phyloP scores from a whole-genome alignment of 148 eudicot species.

The Chenopodium quinoa region DNA sequence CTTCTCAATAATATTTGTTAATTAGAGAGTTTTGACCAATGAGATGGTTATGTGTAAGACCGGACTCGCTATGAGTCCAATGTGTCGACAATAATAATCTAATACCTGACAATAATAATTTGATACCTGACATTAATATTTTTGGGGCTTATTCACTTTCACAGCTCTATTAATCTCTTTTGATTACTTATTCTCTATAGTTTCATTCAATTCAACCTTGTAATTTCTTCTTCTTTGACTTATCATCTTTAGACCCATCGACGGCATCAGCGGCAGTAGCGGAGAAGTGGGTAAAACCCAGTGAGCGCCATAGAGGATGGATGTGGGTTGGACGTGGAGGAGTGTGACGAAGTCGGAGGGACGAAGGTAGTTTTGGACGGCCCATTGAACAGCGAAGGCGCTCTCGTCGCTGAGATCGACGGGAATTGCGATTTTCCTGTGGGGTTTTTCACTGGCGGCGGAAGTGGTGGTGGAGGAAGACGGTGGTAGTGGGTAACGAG shows the following conservation, averaged over 20 bases:
- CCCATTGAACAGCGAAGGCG: conserved; percentile 68
- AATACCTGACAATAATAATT: too few relatives aligned
- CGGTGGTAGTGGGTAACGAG: conserved; percentile 19
- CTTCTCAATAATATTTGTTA: too few relatives aligned
- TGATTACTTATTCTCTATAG: too few relatives aligned
- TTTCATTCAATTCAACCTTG: too few relatives aligned
- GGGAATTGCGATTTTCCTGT: conserved; percentile 55
- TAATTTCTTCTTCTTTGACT: conserved; percentile 28
- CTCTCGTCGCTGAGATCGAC: conserved; percentile 74
- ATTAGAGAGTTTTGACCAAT: too few relatives aligned
- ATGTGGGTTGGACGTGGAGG: conserved; percentile 69
- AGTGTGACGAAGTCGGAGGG: conserved; percentile 61
- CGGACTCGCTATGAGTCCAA: too few relatives aligned
- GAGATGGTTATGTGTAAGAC: too few relatives aligned
- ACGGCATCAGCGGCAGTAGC: background rate
- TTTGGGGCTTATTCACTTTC: too few relatives aligned
- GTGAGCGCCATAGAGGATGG: conserved; percentile 75
- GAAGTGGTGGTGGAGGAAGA: conserved; percentile 20
- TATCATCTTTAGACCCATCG: background rate
- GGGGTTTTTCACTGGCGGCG: conserved; percentile 20
- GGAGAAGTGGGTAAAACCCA: conserved; percentile 54
- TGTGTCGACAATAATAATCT: too few relatives aligned
- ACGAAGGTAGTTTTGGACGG: conserved; percentile 63
- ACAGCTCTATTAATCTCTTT: too few relatives aligned
- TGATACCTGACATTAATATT: too few relatives aligned